phyloP scores from a whole-genome alignment of 345 rosid species.

The Citrus trifoliata region DNA sequence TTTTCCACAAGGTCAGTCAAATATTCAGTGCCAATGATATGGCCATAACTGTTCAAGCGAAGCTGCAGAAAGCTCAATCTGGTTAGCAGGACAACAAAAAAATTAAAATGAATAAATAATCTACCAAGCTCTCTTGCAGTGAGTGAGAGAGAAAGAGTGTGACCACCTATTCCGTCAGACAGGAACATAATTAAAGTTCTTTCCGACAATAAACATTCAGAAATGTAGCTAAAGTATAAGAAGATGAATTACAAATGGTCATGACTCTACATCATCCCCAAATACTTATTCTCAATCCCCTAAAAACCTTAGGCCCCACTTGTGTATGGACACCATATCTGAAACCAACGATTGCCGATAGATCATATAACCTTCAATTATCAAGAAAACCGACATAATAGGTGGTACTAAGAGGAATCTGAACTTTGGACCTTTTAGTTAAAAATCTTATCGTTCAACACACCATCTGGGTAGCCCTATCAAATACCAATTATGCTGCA shows the following conservation, averaged over 20 bases:
- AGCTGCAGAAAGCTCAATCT: constrained; percentile 60
- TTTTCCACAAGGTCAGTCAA: constrained; percentile 92
- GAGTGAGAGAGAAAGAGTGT: background rate
- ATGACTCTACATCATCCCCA: background rate
- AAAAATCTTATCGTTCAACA: background rate
- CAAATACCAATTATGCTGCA: background rate
- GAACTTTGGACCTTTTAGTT: background rate
- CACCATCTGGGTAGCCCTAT: background rate
- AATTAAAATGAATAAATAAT: background rate
- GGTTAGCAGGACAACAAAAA: constrained; percentile 19
- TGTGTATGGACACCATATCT: background rate
- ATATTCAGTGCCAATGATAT: constrained; percentile 89
- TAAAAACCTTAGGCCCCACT: background rate
- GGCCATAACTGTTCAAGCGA: constrained; percentile 79
- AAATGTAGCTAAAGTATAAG: background rate
- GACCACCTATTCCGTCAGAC: background rate
- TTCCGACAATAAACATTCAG: background rate
- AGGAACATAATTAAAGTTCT: background rate
- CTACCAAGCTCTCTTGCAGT: background rate
- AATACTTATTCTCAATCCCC: background rate
- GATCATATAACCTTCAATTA: background rate
- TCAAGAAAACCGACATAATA: background rate
- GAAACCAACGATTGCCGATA: background rate
- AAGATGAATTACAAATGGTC: background rate
- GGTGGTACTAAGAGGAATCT: background rate